Base-by-base conservation (phyloP, 2,329 filamentous ascomycete species). In the Nemania abortiva region DNA sequence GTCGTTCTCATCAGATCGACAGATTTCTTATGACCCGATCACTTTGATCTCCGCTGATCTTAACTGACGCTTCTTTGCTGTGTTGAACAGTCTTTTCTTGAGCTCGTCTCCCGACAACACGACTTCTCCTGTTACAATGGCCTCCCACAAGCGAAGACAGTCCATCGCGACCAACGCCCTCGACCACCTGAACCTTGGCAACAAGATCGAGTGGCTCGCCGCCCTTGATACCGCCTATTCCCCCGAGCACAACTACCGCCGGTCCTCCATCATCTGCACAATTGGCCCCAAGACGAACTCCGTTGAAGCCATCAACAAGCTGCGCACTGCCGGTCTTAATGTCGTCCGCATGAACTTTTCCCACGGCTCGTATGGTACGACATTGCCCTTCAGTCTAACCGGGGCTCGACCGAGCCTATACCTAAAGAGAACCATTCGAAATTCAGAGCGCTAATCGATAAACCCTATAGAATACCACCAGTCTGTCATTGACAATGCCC, bases 291-390 rank as follows among this genome's bases (percentile, higher is more conserved):
- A 98, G 91, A 99, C 96, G 77, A 99, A 99, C 88, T 97, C 94
- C 45, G 91, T 95, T 67, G 93, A 98, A 86, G 95, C 94, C 84
- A 97, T 99, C 86, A 98, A 98, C 85, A 89, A 91, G 82, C 92
- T 99, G 78, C 93, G 95, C 82, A 89, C 88, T 80, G 92, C 91
- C 74, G 96, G 96, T 84, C 91, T 98, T 79, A 98, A 98, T 85
- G 94, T 99, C 76, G 96, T 98, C 76, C 95, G 96, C 86, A 99
- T 99, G 96, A 99, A 99, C 92, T 98, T 98, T 83, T 97, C 92
- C 74, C 93, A 97, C 84, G 93, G 93, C 78, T 91, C 91, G 75
- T 96, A 98, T 84, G 70, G 70, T 72, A 72, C 31, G 64, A 20
- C 56, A 15, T 34, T 24, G 5, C 31, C 13, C 24, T 7, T 2